Percentiles rank a stretch among this genome's conserved stretches.
phyloP scores from a whole-genome alignment of 306 rosid genomes.

The Cucumis sativus region DNA sequence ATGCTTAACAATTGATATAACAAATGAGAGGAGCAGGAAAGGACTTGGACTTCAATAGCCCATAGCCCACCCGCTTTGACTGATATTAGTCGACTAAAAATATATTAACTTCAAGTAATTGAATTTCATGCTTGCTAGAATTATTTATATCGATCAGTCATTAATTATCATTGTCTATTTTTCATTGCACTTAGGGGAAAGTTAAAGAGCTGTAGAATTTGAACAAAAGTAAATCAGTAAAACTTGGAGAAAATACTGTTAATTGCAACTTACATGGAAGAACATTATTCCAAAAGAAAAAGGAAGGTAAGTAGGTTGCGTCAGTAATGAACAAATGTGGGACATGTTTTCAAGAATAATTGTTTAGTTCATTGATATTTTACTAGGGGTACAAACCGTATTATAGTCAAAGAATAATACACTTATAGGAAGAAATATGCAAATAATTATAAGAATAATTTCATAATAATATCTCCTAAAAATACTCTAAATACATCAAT shows the following conservation, averaged over 20 bases:
- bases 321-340: too few species aligned
- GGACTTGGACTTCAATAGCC: neutral
- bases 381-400: too few species aligned
- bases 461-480: too few species aligned
- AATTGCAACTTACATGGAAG: neutral
- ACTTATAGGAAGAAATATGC: too few species aligned
- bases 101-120: neutral
- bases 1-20: neutral
- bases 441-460: too few species aligned
- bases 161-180: neutral
- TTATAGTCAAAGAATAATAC: too few species aligned
- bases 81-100: neutral
- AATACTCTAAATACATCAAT: too few species aligned
- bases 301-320: neutral
- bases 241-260: neutral
- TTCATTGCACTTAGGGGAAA: neutral
- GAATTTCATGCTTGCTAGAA: neutral
- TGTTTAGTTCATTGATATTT: too few species aligned
- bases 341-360: too few species aligned
- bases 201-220: neutral
- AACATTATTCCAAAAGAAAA: neutral
- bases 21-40: neutral
- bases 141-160: neutral
- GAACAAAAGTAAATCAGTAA: neutral
- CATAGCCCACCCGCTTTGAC: neutral